Conservation (phyloP, 345 rosid species). For the Melaleuca quinquenervia region DNA sequence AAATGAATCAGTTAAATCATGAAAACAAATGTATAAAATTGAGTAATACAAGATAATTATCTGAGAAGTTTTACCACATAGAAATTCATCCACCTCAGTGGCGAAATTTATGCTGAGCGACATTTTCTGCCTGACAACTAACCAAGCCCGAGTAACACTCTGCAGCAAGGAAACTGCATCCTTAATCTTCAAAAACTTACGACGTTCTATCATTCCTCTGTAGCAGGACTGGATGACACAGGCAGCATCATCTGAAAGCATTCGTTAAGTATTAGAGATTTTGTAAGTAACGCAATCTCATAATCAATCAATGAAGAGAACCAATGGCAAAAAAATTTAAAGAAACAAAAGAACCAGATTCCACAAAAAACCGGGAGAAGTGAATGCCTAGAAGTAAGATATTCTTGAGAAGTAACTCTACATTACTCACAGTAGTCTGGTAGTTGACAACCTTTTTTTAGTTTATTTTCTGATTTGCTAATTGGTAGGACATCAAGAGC, state of each 20-base stretch:
- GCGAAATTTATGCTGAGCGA: conserved; percentile 3
- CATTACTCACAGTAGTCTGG: background rate
- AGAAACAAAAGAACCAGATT: background rate
- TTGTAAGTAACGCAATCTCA: background rate
- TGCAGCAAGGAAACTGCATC: conserved; percentile 39
- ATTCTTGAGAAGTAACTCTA: background rate
- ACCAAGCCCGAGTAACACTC: conserved; percentile 44
- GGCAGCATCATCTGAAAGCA: conserved; percentile 50
- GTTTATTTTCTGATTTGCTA: conserved; percentile 8
- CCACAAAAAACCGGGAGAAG: background rate
- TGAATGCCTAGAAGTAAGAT: background rate
- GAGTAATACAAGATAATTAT: background rate
- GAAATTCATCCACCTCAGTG: conserved; percentile 6
- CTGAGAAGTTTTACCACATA: conserved; percentile 17
- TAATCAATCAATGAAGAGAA: background rate
- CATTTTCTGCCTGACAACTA: conserved; percentile 30
- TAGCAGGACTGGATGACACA: conserved; percentile 49
- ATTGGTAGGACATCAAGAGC: conserved; percentile 14
- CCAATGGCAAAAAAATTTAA: background rate
- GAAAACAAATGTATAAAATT: background rate
- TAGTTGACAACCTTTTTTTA: conserved; percentile 33
- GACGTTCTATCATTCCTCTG: conserved; percentile 32
- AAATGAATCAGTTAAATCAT: conserved; percentile 1
- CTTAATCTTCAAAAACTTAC: conserved; percentile 32
- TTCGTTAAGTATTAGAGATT: background rate